These are phyloP conservation scores for Ramicandelaber brevisporus DNA, from an alignment of 192 early-diverging fungal species.

Conservation along the genomic window DNA sequence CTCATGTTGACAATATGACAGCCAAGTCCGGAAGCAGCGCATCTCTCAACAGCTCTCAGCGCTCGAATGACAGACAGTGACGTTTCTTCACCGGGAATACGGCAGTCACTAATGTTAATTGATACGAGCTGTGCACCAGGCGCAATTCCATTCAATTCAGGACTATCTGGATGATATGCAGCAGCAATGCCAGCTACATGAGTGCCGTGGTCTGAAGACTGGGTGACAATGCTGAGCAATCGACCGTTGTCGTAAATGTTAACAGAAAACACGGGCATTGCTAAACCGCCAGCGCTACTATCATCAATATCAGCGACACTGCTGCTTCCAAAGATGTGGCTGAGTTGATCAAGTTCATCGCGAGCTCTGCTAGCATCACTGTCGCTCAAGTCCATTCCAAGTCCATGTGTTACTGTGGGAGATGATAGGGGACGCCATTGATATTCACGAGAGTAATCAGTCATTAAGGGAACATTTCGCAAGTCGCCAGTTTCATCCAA, in stretches of 20 bases:
- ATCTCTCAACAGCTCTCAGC: conserved; percentile 36
- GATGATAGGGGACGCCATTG: too few species aligned
- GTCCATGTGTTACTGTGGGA: too few species aligned
- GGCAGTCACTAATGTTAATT: conserved; percentile 75
- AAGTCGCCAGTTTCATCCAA: conserved; percentile 55
- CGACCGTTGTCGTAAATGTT: conserved; percentile 78
- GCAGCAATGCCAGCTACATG: conserved; percentile 90
- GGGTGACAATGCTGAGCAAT: conserved; percentile 54
- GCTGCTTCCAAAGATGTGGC: too few species aligned
- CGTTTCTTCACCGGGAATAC: conserved; percentile 58
- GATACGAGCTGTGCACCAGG: conserved; percentile 89
- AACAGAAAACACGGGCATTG: conserved; percentile 59
- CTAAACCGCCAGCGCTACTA: too few species aligned
- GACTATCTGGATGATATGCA: conserved; percentile 66
- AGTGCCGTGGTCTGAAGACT: conserved; percentile 65
- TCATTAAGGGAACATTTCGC: conserved; percentile 23
- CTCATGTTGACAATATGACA: conserved; percentile 74
- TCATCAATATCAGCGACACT: too few species aligned
- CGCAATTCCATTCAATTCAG: conserved; percentile 66
- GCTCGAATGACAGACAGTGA: conserved; percentile 58
- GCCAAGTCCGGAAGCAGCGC: too few species aligned
- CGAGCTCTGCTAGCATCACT: too few species aligned
- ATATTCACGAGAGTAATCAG: conserved; percentile 43
- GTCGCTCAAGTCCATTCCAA: too few species aligned
- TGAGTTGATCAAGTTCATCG: too few species aligned